Conservation (phyloP, 225 moss, liverwort and hornwort species). For the Antitrichia curtipendula region DNA sequence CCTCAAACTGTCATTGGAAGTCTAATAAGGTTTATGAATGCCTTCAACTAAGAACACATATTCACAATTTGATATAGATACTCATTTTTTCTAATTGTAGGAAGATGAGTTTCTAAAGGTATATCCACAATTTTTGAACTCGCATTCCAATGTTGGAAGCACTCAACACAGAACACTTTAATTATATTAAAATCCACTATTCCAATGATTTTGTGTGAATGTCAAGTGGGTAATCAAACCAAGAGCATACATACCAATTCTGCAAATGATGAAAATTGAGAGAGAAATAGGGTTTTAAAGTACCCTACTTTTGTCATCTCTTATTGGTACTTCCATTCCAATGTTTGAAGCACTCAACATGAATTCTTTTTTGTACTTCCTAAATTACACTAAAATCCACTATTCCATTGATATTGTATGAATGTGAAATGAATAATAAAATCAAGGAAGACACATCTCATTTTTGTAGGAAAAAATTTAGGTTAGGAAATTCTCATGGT, state of each 20-base stretch:
- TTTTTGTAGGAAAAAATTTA: background rate
- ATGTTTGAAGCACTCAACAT: background rate
- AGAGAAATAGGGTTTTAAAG: background rate
- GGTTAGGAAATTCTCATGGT: background rate
- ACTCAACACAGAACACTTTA: background rate
- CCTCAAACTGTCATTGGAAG: background rate
- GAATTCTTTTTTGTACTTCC: background rate
- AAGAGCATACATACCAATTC: background rate
- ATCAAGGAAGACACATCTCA: fast-evolving
- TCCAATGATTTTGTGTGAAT: background rate
- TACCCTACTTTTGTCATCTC: background rate
- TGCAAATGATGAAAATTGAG: background rate
- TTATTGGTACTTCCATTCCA: background rate
- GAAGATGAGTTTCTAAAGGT: background rate
- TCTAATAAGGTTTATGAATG: background rate
- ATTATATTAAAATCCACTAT: background rate
- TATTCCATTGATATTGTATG: background rate
- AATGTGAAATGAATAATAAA: background rate
- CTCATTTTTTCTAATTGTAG: too few relatives aligned
- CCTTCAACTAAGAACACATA: fast-evolving
- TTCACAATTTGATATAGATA: background rate
- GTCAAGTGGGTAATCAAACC: fast-evolving
- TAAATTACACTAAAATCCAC: background rate
- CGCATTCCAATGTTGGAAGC: background rate
- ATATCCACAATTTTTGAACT: background rate